Evolutionary conservation across 1,284 basidiomycete species (phyloP), one percentile per base, ranked within the genome.

Genomic region (Ceratobasidium papillatum): DNA sequence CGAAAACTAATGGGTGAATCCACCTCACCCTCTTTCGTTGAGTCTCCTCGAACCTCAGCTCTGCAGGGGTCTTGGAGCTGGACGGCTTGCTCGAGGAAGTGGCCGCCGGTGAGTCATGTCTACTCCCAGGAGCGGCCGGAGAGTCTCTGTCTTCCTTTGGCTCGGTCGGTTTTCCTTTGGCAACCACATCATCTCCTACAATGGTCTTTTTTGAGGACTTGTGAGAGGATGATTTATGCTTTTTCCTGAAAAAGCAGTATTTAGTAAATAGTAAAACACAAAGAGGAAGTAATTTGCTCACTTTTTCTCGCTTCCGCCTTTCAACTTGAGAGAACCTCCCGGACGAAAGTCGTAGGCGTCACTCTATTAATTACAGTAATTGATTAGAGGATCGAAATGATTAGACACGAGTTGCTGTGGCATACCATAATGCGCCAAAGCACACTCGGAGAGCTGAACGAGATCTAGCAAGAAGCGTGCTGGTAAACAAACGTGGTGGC

Each of bases 251-350:
- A 43, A 7, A 71, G 43, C 49, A 25, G 45, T 19, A 43, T n/a
- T 11, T 41, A 27, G n/a, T n/a, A n/a, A n/a, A n/a, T n/a, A 52
- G 17, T 47, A 56, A 47, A 74, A 75, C 68, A 56, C 74, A 78
- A 79, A 75, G 77, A 64, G 74, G 49, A 62, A 45, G 72, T 59
- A 62, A 56, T 74, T 68, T 0, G 86, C 90, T 80, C 80, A 95
- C 94, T 95, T 96, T 82, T 95, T 94, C 54, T 91, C 86, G 45
- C 91, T 89, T n/a, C 74, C 81, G 43, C 92, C 90, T 84, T 96
- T 97, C 82, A 97, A 87, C 84, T 96, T 97, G 81, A 97, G 90
- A 77, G 92, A 90, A 79, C 95, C 95, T 59, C 94, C 93, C 58
- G 94, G 90, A 80, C 90, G 90, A 83, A 93, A 87, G 83, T 94